Evolutionary conservation across 208 protist species (phyloP).

Genomic region (Leishmania mexicana): DNA sequence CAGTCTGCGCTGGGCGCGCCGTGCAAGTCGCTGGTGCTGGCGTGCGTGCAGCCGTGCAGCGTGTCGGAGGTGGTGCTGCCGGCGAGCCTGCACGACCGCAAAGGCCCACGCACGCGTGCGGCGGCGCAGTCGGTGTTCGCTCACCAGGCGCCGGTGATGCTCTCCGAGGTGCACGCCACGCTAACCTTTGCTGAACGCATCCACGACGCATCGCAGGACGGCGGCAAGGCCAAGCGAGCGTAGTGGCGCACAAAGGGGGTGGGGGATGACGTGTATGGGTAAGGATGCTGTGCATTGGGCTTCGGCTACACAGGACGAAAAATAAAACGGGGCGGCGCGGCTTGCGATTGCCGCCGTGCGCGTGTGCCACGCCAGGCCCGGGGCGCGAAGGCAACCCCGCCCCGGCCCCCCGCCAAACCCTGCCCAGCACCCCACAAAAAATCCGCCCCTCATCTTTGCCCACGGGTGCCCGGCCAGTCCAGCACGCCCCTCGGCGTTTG

Average conservation of each 20-base stretch:
- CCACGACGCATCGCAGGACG: conserved; percentile 12
- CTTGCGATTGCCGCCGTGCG: neutral
- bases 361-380: too few species aligned
- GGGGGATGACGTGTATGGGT: neutral
- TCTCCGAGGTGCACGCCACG: conserved; percentile 31
- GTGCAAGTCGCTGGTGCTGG: conserved; percentile 67
- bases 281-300: neutral
- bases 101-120: conserved; percentile 14
- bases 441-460: too few species aligned
- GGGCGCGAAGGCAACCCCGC: too few species aligned
- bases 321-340: neutral
- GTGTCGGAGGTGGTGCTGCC: conserved; percentile 40
- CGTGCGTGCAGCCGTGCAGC: conserved; percentile 71
- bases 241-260: neutral
- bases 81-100: conserved; percentile 14
- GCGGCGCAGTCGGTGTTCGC: conserved; percentile 21
- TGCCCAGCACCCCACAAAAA: rapidly evolving
- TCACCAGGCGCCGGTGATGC: conserved; percentile 26
- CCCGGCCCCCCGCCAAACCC: too few species aligned
- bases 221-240: neutral
- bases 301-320: neutral
- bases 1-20: conserved; percentile 62
- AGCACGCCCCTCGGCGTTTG: too few species aligned
- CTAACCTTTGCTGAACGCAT: conserved; percentile 26
- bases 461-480: too few species aligned